Percentiles rank a stretch among this genome's conserved stretches.
Evolutionary conservation across 164 flowering plant genomes (phyloP).

Genomic region (Magnolia changhungtana): DNA sequence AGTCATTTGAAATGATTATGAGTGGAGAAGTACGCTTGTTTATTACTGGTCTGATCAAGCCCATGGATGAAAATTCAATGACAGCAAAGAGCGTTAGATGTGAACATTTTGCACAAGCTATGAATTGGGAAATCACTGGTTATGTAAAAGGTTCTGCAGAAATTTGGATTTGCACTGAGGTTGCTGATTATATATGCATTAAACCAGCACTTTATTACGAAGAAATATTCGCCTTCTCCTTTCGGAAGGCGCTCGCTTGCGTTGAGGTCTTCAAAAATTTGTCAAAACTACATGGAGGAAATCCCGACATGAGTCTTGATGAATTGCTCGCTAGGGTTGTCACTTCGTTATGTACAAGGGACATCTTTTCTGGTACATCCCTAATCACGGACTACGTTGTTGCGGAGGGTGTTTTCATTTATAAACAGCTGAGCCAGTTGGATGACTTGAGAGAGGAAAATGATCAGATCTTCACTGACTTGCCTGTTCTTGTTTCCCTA

Average conservation of each 20-base stretch:
- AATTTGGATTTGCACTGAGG: constrained; percentile 74
- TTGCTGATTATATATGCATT: constrained; percentile 74
- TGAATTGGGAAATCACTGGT: constrained; percentile 81
- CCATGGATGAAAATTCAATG: constrained; percentile 42
- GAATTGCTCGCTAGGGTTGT: constrained; percentile 72
- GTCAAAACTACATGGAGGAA: constrained; percentile 58
- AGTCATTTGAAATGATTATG: constrained; percentile 58
- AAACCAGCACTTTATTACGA: constrained; percentile 62
- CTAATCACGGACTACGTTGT: constrained; percentile 59
- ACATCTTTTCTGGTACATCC: constrained; percentile 42
- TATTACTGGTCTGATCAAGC: constrained; percentile 60
- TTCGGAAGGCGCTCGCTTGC: constrained; percentile 69
- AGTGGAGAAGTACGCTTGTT: constrained; percentile 56
- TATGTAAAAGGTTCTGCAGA: constrained; percentile 78
- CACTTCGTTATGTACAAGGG: constrained; percentile 66
- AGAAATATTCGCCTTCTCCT: constrained; percentile 55
- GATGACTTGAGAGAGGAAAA: constrained; percentile 56
- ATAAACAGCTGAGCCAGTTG: constrained; percentile 72
- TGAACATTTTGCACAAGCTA: constrained; percentile 81
- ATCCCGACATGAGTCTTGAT: constrained; percentile 55
- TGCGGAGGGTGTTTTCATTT: constrained; percentile 79
- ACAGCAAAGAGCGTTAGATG: constrained; percentile 61
- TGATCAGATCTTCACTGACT: constrained; percentile 45
- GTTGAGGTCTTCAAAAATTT: constrained; percentile 63
- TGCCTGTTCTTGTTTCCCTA: constrained; percentile 61